Base-by-base conservation (phyloP, 2,329 filamentous ascomycete genomes). In the Aspergillus novofumigatus region DNA sequence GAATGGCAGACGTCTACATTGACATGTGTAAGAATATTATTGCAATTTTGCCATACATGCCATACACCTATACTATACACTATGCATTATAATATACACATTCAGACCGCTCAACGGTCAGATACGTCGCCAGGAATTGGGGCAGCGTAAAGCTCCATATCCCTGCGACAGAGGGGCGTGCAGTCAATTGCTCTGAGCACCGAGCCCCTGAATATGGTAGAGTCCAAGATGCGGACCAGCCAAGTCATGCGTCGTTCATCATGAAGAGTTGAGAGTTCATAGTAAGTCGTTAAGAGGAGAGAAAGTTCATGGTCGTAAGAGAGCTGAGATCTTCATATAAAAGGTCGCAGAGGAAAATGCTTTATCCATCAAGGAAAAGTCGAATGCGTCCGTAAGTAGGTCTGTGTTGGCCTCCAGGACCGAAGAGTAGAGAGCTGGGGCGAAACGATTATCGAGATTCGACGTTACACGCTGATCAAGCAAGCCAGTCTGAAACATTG, bases 401-500 rank as follows among this genome's bases (percentile, higher is more conserved):
- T 21, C 41, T 9, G 20, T 6, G 14, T 47, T 47, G 45, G 28
- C 53, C 57, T 3, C 53, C 53, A 42, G 53, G 50, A 23, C 23
- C 44, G 10, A 23, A 7, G 21, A 47, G 44, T 25, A 47, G 41
- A 21, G 2, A 44, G n/a, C 21, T 44, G 8, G 20, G n/a, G 4
- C 25, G 25, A 20, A 10, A 9, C 4, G 26, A 4, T n/a, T 26
- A 49, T 26, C 45, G 50, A 41, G 23, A 3, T 29, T n/a, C n/a
- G 9, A 41, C 7, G 53, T 26, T 4, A 21, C 7, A n/a, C 23
- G 9, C 3, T 23, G n/a, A 52, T 66, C 48, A 72, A 38, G 62
- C 55, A 61, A 71, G 62, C 70, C 70, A 73, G 50, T 67, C 65
- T 2, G 67, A 63, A 11, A 69, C 57, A 53, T 70, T 64, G 20